Evolutionary conservation across 2,329 filamentous ascomycete species (phyloP).

Genomic region (Ophioceras dolichostomum): DNA sequence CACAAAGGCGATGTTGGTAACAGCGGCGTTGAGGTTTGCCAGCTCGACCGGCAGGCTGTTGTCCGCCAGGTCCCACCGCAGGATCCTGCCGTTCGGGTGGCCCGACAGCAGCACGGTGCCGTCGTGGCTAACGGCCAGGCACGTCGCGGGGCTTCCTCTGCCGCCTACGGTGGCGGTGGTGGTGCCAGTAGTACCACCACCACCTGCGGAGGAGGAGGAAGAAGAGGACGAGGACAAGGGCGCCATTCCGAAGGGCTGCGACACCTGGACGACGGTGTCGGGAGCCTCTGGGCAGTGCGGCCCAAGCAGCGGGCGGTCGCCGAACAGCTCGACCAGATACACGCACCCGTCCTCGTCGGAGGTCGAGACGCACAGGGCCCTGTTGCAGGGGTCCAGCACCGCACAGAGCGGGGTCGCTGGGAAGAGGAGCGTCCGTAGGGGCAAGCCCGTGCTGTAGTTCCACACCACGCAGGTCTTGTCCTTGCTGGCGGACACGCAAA

Average conservation of each 20-base stretch:
- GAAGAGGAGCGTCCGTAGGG: conserved; percentile 73
- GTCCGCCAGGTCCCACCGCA: conserved; percentile 68
- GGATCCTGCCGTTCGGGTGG: conserved; percentile 66
- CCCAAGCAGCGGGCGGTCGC: conserved; percentile 39
- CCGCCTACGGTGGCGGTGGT: too few species aligned
- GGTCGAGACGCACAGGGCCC: conserved; percentile 70
- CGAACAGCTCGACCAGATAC: conserved; percentile 64
- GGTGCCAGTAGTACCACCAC: too few species aligned
- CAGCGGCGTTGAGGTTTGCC: conserved; percentile 63
- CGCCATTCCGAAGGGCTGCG: conserved; percentile 39
- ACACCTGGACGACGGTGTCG: conserved; percentile 44
- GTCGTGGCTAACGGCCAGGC: conserved; percentile 68
- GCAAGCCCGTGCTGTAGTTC: conserved; percentile 73
- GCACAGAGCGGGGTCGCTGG: conserved; percentile 60
- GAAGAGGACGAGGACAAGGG: conserved; percentile 45
- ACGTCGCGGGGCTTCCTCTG: conserved; percentile 45
- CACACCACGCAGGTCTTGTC: conserved; percentile 88
- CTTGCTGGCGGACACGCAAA: conserved; percentile 71
- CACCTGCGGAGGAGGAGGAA: too few species aligned
- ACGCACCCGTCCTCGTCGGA: conserved; percentile 63
- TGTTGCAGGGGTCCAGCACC: conserved; percentile 68
- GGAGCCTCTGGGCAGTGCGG: conserved; percentile 37
- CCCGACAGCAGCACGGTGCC: conserved; percentile 70
- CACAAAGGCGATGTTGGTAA: conserved; percentile 71
- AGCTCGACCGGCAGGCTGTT: conserved; percentile 55